Conservation (phyloP, 2,329 filamentous ascomycete genomes). For the Stagonosporopsis chrysanthemi region DNA sequence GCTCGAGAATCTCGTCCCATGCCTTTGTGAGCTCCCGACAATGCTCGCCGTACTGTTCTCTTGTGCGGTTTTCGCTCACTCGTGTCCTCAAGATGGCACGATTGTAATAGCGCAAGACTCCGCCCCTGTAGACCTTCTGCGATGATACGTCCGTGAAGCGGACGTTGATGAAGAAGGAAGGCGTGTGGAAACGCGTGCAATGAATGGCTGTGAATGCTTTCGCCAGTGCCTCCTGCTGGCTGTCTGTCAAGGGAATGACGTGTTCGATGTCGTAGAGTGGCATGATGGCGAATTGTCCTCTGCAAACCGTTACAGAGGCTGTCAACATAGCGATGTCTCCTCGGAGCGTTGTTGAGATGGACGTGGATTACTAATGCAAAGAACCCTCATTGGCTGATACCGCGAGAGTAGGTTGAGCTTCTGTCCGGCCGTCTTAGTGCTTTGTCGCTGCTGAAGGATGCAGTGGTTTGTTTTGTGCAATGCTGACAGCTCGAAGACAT, state of each 20-base stretch:
- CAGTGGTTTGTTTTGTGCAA: not conserved
- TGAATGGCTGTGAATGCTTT: conserved; percentile 2
- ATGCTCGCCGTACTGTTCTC: conserved; percentile 5
- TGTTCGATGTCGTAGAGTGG: conserved; percentile 13
- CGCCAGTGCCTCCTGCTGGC: conserved; percentile 7
- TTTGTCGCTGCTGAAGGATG: no score
- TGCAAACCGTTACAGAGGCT: no score
- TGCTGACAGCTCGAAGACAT: not conserved
- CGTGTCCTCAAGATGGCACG: conserved; percentile 7
- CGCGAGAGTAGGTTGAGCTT: not conserved
- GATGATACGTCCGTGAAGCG: conserved; percentile 4
- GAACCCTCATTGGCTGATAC: not conserved
- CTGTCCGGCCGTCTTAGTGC: no score
- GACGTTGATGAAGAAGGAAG: conserved; percentile 10
- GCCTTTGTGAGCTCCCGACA: conserved; percentile 1
- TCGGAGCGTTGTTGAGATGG: not conserved
- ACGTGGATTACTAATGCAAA: not conserved
- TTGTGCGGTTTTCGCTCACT: conserved; percentile 1
- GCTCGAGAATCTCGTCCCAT: not conserved
- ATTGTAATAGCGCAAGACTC: conserved; percentile 3
- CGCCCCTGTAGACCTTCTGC: conserved; percentile 6
- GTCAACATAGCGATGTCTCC: not conserved
- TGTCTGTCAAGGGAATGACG: conserved; percentile 2
- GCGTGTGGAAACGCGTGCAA: conserved; percentile 8
- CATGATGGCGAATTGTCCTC: not conserved